Evolutionary conservation across 371 early-diverging fungal species (phyloP), one percentile per base, ranked within the genome.

Genomic region (Mucor velutinosus): DNA sequence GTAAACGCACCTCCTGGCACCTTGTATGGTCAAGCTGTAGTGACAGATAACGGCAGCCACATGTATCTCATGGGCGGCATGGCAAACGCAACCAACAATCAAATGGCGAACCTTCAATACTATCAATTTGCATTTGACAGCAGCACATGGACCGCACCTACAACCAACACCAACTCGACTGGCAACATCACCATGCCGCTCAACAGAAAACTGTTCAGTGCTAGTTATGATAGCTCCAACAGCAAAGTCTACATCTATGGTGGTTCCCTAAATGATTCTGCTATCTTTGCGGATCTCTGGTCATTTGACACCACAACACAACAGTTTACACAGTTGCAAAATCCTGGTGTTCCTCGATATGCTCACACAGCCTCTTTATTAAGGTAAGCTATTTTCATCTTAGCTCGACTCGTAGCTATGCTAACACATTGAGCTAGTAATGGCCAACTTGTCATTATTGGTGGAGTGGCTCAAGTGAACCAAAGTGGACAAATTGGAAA

Each of bases 381-480:
- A 32, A 78, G 76, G 83, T 80, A 77, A 66, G 37, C 21, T 21
- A 49, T 19, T 47, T 47, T 45, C 19, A 45, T 45, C 19, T 45
- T 45, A 45, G 45, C 45, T 5, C 7, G 19, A n/a, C 23, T 51
- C 23, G 23, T 10, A 51, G 51, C 3, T 23, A 45, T 19, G 21
- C 51, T 51, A 51, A 51, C 21, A 25, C 51, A 51, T 4, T 23
- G 35, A 15, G 37, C 53, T 60, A 83, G 80, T 64, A 72, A 73
- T 67, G 80, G 80, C 17, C 62, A 71, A 60, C 55, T 83, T 7
- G 80, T 83, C 10, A 60, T 83, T 39, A 60, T 77, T 62, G 83
- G 83, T 65, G 83, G 83, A 67, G 70, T 77, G 11, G 37, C 21
- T 41, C 51, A 62, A 57, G 43, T 8, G 8, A 30, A 37, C 19